These are phyloP conservation scores for Acarospora socialis DNA, from an alignment of 2,329 filamentous ascomycete genomes.

Conservation along the genomic window DNA sequence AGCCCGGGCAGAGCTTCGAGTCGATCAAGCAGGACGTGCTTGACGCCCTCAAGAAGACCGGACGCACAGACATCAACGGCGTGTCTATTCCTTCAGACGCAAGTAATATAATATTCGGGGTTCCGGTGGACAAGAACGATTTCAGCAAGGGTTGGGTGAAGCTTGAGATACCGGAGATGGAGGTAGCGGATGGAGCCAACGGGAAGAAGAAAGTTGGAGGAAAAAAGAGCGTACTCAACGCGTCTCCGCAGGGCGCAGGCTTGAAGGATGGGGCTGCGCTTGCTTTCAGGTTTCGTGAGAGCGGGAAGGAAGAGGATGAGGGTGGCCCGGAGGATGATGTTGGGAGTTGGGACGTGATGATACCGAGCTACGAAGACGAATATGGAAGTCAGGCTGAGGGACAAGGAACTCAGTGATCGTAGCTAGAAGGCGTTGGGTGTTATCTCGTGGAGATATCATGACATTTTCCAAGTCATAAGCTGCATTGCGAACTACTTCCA, in stretches of 20 bases:
- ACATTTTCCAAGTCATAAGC: too few relatives aligned
- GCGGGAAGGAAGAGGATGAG: slow-evolving; percentile 10
- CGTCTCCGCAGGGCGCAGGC: slow-evolving; percentile 22
- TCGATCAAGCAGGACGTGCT: slow-evolving; percentile 46
- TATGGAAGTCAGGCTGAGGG: slow-evolving; percentile 10
- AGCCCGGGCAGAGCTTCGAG: slow-evolving; percentile 42
- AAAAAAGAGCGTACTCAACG: slow-evolving; percentile 20
- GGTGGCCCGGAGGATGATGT: slow-evolving; percentile 15
- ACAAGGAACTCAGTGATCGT: too few relatives aligned
- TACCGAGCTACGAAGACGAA: slow-evolving; percentile 20
- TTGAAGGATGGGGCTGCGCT: slow-evolving; percentile 26
- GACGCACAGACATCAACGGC: slow-evolving; percentile 25
- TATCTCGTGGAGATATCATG: too few relatives aligned
- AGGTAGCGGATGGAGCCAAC: slow-evolving; percentile 15
- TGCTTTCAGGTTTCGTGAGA: slow-evolving; percentile 23
- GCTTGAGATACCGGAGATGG: slow-evolving; percentile 23
- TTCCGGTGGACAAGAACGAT: slow-evolving; percentile 34
- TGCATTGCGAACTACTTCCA: too few relatives aligned
- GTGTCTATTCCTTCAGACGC: slow-evolving; percentile 25
- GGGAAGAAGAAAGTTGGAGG: slow-evolving; percentile 15
- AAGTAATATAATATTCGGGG: slow-evolving; percentile 32
- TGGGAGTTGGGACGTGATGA: slow-evolving; percentile 19
- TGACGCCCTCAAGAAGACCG: slow-evolving; percentile 35
- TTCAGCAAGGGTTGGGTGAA: slow-evolving; percentile 35
- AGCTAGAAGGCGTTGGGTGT: too few relatives aligned